Percentiles rank a stretch among this genome's conserved stretches.
These are phyloP conservation scores for Chrysanthemum seticuspe DNA, from an alignment of 129 eudicot species.

Conservation along the genomic window DNA sequence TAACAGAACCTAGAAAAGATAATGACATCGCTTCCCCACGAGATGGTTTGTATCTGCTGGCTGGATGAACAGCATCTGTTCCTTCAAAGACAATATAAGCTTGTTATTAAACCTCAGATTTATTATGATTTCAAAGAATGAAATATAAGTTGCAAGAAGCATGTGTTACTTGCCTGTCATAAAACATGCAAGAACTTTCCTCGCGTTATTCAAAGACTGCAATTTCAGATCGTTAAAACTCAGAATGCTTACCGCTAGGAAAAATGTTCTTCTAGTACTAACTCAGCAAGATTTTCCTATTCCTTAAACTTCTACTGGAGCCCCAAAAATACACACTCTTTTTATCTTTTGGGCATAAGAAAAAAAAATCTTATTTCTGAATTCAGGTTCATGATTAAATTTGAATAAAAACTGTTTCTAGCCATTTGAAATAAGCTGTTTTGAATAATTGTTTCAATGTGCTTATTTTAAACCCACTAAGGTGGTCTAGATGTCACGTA, in stretches of 20 bases:
- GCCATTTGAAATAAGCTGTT: too few relatives aligned
- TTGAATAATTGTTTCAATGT: too few relatives aligned
- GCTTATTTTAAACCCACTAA: too few relatives aligned
- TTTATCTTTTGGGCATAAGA: too few relatives aligned
- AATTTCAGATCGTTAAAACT: constrained; percentile 16
- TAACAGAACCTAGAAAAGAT: constrained; percentile 42
- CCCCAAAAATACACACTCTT: too few relatives aligned
- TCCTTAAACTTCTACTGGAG: too few relatives aligned
- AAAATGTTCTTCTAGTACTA: too few relatives aligned
- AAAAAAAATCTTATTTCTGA: too few relatives aligned
- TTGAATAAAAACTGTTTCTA: too few relatives aligned
- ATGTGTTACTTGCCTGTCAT: constrained; percentile 42
- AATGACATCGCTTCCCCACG: constrained; percentile 14
- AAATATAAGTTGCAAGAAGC: background rate
- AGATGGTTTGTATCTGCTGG: constrained; percentile 23
- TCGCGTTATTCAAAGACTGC: constrained; percentile 46
- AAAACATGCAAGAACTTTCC: constrained; percentile 34
- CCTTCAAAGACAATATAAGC: constrained; percentile 8
- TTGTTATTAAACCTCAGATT: background rate
- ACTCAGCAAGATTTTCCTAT: too few relatives aligned
- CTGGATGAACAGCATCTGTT: constrained; percentile 39
- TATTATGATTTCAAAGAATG: background rate
- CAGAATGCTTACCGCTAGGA: background rate
- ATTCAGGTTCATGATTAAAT: too few relatives aligned
- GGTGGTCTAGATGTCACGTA: too few relatives aligned